These are phyloP conservation scores for Maudiozyma humilis DNA, from an alignment of 1,139 yeast genomes.

Conservation along the genomic window DNA sequence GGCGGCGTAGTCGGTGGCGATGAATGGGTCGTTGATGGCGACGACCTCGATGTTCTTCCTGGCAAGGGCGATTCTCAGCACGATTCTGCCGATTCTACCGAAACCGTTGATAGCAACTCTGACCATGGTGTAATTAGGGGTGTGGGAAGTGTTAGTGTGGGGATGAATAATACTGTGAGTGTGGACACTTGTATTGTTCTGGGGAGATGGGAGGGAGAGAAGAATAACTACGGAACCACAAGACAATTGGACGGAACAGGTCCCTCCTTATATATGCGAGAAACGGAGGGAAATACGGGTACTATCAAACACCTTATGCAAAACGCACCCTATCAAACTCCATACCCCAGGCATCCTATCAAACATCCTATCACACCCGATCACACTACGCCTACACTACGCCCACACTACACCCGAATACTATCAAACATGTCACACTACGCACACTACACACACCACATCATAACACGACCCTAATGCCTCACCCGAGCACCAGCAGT, in stretches of 20 bases:
- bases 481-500: too few relatives aligned
- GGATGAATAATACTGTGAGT: background rate
- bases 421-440: too few relatives aligned
- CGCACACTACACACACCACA: too few relatives aligned
- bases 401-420: background rate
- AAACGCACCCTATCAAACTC: background rate
- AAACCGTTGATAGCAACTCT: slow-evolving; percentile 80
- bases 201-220: background rate
- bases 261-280: too few relatives aligned
- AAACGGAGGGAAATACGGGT: too few relatives aligned
- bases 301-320: background rate
- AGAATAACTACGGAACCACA: background rate
- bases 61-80: slow-evolving; percentile 64
- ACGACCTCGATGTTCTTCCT: slow-evolving; percentile 68
- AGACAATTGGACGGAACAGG: too few relatives aligned
- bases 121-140: slow-evolving; percentile 35
- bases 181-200: background rate
- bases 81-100: slow-evolving; percentile 84
- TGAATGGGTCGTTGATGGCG: slow-evolving; percentile 79
- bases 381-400: too few relatives aligned
- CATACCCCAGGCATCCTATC: background rate
- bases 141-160: background rate
- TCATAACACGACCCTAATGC: too few relatives aligned
- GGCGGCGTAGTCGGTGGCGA: slow-evolving; percentile 74
- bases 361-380: too few relatives aligned